These are phyloP conservation scores for Ampelomyces quisqualis DNA, from an alignment of 2,329 filamentous ascomycete species.

Conservation along the genomic window DNA sequence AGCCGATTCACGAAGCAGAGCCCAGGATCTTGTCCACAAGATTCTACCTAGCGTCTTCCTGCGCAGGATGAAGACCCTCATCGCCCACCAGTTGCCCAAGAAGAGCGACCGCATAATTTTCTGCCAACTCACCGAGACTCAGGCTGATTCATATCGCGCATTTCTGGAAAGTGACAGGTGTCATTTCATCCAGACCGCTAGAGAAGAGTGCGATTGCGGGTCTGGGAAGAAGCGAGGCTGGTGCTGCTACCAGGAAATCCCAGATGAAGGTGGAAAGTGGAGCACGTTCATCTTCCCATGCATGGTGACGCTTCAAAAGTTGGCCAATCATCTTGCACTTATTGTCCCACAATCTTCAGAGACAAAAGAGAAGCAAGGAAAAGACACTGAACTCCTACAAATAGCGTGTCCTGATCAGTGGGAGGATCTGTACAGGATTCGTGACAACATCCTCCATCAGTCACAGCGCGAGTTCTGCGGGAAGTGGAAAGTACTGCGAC, in stretches of 20 bases:
- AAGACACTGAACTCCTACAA: constrained; percentile 72
- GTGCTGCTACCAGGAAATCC: constrained; percentile 69
- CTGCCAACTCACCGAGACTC: constrained; percentile 81
- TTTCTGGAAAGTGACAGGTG: constrained; percentile 74
- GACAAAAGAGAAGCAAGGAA: constrained; percentile 69
- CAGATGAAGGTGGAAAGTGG: constrained; percentile 63
- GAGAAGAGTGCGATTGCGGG: constrained; percentile 68
- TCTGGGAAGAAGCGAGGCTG: constrained; percentile 72
- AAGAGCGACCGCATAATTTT: constrained; percentile 95
- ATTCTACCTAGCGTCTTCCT: constrained; percentile 88
- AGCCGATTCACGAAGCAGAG: constrained; percentile 75
- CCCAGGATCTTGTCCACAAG: constrained; percentile 80
- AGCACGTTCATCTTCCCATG: constrained; percentile 79
- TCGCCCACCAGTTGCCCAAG: constrained; percentile 88
- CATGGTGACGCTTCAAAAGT: constrained; percentile 78
- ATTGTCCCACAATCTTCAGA: constrained; percentile 71
- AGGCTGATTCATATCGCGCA: constrained; percentile 79
- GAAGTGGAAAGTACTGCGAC: constrained; percentile 91
- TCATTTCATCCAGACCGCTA: constrained; percentile 65
- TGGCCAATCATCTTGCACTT: constrained; percentile 89
- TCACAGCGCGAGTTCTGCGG: constrained; percentile 91
- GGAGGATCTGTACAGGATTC: constrained; percentile 69
- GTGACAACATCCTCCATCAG: constrained; percentile 77
- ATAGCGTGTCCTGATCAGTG: constrained; percentile 73
- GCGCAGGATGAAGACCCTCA: constrained; percentile 87